Conservation (phyloP, 1,284 basidiomycete species). For the Trichosporon asahii region DNA sequence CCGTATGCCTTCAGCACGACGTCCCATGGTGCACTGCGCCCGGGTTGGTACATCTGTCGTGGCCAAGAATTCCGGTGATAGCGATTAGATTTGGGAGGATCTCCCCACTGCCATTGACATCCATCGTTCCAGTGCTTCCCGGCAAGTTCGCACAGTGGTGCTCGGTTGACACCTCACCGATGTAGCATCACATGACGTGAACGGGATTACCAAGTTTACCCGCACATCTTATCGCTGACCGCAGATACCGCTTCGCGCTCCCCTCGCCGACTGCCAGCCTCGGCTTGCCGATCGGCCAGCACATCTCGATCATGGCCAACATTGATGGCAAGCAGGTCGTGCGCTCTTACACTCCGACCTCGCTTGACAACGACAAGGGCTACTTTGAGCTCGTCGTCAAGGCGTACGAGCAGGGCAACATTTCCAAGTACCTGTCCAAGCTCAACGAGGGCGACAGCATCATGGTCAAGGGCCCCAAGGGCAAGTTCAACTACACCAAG, state of each 20-base stretch:
- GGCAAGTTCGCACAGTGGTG: too few species aligned
- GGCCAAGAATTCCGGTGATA: constrained; percentile 1
- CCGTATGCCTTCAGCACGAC: too few species aligned
- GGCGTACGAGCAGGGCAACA: constrained; percentile 97
- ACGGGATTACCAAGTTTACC: neutral
- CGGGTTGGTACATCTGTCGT: too few species aligned
- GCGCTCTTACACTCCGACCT: constrained; percentile 93
- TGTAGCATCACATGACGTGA: neutral
- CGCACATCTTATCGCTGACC: constrained; percentile 2
- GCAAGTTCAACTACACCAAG: constrained; percentile 79
- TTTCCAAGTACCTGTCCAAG: constrained; percentile 77
- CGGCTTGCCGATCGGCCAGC: constrained; percentile 95
- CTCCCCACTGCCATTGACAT: too few species aligned
- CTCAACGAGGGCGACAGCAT: constrained; percentile 82
- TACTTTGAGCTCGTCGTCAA: constrained; percentile 97
- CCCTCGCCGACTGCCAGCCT: constrained; percentile 70
- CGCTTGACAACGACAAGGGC: constrained; percentile 85
- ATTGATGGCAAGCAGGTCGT: constrained; percentile 87
- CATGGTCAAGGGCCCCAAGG: constrained; percentile 92
- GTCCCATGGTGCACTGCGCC: too few species aligned
- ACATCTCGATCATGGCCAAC: constrained; percentile 87
- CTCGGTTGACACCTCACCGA: neutral
- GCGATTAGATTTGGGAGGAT: neutral
- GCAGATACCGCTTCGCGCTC: constrained; percentile 86
- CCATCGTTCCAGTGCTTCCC: too few species aligned